These are phyloP conservation scores for Limonium bicolor DNA, from an alignment of 148 eudicot genomes.

Conservation along the genomic window DNA sequence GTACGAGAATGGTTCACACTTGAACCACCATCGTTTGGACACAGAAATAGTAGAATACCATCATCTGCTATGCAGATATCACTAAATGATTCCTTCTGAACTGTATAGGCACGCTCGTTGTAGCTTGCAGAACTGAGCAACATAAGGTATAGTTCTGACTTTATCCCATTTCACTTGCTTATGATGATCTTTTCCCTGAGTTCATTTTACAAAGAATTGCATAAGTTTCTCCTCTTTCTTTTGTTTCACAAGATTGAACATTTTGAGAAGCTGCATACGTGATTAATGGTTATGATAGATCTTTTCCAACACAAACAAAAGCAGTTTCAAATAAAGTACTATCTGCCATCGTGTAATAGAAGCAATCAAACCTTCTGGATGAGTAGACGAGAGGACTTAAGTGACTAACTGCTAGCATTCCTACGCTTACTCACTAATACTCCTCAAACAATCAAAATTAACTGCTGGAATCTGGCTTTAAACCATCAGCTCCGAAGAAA, in stretches of 20 bases:
- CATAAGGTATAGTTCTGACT: slow-evolving; percentile 5
- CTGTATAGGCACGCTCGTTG: slow-evolving; percentile 13
- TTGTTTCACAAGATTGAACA: background rate
- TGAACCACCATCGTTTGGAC: slow-evolving; percentile 27
- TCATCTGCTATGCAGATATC: slow-evolving; percentile 31
- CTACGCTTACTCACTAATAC: slow-evolving; percentile 1
- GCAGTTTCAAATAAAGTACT: slow-evolving; percentile 2
- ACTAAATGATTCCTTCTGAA: slow-evolving; percentile 8
- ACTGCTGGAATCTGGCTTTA: too few relatives aligned
- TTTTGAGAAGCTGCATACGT: background rate
- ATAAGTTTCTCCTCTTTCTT: background rate
- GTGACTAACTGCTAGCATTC: slow-evolving; percentile 48
- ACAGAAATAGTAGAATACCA: slow-evolving; percentile 27
- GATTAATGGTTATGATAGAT: background rate
- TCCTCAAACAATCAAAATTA: background rate
- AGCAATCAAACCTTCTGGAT: slow-evolving; percentile 40
- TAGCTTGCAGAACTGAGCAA: background rate
- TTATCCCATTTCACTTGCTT: slow-evolving; percentile 8
- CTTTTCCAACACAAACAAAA: too few relatives aligned
- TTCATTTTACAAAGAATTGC: slow-evolving; percentile 7
- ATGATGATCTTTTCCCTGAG: slow-evolving; percentile 5
- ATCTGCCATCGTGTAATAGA: too few relatives aligned
- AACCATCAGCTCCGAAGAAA: too few relatives aligned
- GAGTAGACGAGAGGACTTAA: slow-evolving; percentile 22
- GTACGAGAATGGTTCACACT: slow-evolving; percentile 18